Base-by-base conservation (phyloP, 495 filamentous ascomycete species). In the Cercophora scortea region DNA sequence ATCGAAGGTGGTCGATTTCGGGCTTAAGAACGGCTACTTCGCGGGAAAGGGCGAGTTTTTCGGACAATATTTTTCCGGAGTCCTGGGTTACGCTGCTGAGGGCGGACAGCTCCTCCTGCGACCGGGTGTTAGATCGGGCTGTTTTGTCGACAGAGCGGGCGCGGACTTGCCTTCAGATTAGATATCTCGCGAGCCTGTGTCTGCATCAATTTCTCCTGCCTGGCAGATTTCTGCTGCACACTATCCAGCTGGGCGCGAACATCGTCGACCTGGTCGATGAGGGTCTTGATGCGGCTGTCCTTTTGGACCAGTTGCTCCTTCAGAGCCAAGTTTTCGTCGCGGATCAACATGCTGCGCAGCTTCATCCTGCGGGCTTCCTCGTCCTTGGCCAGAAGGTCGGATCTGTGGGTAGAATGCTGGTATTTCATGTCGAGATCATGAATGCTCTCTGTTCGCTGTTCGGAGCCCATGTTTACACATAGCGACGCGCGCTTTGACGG, bases 1-100 rank as follows among this genome's bases (percentile, higher is more conserved):
- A 78, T 53, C 80, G 78, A 11, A 95, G 73, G 60, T 89, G 84
- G 48, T 95, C 88, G 8, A 94, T 55, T 62, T 95, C 90, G 35
- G 85, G 82, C 58, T 85, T 86, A 42, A 92, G 59, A 19, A 73
- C 69, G 19, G 83, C 74, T 8, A 95, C 62, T 58, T 95, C 87
- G 36, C 86, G 83, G 16, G 80, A 73, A 16, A 96, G 73, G 1
- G 80, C 77, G 9, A 87, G 68, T 60, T 95, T 96, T 55, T 93
- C 89, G 10, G 84, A 78, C 45, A 91, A 71, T 6, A 90, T 46
- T 46, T 85, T 86, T 33, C 82, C 78, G 4, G 85, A 83, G 59
- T 87, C 83, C 41, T 81, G 79, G 0, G 81, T 78, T 35, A 83
- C 71, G 53, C 69, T 68, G 52, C 79, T 79, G 63, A 88, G 69